phyloP scores from a whole-genome alignment of 2,329 filamentous ascomycete genomes.

The Gremmenia infestans region DNA sequence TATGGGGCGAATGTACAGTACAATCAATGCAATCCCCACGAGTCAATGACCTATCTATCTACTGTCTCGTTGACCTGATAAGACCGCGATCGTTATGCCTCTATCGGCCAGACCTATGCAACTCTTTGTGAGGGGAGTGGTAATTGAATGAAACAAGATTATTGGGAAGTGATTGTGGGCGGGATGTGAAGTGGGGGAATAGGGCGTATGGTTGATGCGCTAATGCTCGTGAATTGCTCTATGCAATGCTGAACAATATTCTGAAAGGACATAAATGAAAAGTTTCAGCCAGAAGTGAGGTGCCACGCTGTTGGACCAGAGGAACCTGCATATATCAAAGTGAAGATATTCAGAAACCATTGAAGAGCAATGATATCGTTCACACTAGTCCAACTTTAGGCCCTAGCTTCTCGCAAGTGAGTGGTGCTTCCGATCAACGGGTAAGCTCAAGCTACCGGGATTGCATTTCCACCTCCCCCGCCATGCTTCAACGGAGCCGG shows the following conservation, averaged over 20 bases:
- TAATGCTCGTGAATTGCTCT: conserved; percentile 11
- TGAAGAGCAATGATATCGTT: background rate
- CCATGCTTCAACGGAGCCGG: conserved; percentile 12
- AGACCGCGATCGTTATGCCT: conserved; percentile 6
- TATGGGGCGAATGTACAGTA: background rate
- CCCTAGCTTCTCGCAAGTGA: background rate
- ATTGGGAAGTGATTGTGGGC: conserved; percentile 7
- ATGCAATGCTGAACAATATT: conserved; percentile 19
- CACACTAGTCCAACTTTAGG: background rate
- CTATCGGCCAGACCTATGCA: conserved; percentile 17
- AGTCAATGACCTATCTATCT: background rate
- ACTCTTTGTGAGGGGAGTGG: conserved; percentile 19
- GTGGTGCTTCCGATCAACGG: background rate
- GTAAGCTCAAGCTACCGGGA: conserved; percentile 5
- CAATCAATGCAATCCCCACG: too few species aligned
- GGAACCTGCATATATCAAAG: background rate
- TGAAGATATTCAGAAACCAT: background rate
- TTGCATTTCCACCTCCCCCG: conserved; percentile 1
- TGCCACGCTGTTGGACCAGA: background rate
- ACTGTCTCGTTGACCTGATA: background rate
- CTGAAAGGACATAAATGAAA: conserved; percentile 18
- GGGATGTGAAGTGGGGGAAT: background rate
- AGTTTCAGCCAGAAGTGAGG: background rate
- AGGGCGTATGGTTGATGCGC: conserved; percentile 8
- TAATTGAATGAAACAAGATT: conserved; percentile 7